Percentiles rank a stretch among this genome's conserved stretches.
These are phyloP conservation scores for Talinum fruticosum DNA, from an alignment of 148 eudicot genomes.

Conservation along the genomic window DNA sequence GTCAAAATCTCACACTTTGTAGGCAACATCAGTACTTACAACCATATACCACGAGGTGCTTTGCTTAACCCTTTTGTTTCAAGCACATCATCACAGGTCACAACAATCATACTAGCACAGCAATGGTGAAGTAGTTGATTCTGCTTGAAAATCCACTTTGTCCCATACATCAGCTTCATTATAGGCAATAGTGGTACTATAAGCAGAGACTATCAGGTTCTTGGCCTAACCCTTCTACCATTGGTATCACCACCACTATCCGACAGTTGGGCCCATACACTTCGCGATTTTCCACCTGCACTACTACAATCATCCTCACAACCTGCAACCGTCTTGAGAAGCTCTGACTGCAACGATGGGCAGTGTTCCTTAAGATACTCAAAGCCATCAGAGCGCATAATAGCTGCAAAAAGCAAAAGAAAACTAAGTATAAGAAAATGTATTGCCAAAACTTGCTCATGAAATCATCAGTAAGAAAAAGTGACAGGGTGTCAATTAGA, in stretches of 20 bases:
- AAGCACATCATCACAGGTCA: background rate
- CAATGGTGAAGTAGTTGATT: conserved; percentile 12
- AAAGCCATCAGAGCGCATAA: conserved; percentile 77
- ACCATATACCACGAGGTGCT: background rate
- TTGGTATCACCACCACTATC: conserved; percentile 63
- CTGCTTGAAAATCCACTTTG: background rate
- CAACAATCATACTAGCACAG: background rate
- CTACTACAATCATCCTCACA: conserved; percentile 80
- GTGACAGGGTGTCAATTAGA: too few species aligned
- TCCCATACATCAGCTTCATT: conserved; percentile 6
- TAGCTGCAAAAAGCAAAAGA: conserved; percentile 46
- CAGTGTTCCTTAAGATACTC: conserved; percentile 68
- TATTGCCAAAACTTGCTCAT: background rate
- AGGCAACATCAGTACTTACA: background rate
- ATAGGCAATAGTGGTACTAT: conserved; percentile 3
- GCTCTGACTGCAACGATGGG: conserved; percentile 71
- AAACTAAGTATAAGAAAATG: background rate
- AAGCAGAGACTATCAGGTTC: conserved; percentile 42
- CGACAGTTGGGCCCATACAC: conserved; percentile 69
- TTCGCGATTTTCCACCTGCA: conserved; percentile 70
- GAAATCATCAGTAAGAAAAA: too few species aligned
- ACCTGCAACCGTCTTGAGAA: conserved; percentile 75
- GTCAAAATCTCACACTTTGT: background rate
- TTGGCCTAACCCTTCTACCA: conserved; percentile 76
- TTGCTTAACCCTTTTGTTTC: background rate